A percentile compares a stretch with the other conserved stretches of the same genome.
Evolutionary conservation across 331 rosid genomes (phyloP).

Genomic region (Phaseolus coccineus): DNA sequence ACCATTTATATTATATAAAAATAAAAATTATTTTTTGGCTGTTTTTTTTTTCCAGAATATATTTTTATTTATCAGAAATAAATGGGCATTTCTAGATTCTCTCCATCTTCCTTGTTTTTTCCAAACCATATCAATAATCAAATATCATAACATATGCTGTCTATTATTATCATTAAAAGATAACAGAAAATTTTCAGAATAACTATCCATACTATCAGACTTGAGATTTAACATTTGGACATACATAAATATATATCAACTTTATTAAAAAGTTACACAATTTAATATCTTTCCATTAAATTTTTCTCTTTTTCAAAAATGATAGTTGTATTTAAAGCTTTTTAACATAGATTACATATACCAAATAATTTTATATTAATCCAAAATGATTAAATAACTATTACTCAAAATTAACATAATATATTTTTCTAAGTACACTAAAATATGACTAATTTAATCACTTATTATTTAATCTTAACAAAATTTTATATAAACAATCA

Average conservation of each 20-base stretch:
- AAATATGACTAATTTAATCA: too few relatives aligned
- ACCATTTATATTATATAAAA: conserved; percentile 39
- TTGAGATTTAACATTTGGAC: not conserved
- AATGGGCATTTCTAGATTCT: conserved; percentile 87
- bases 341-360: too few relatives aligned
- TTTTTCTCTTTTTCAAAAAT: too few relatives aligned
- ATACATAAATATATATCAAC: not conserved
- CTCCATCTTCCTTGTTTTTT: conserved; percentile 64
- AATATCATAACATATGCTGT: not conserved
- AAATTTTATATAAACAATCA: too few relatives aligned
- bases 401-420: too few relatives aligned
- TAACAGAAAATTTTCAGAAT: conserved; percentile 32
- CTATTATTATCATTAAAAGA: conserved; percentile 1
- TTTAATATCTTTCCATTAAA: too few relatives aligned
- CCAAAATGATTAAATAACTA: too few relatives aligned
- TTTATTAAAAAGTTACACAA: too few relatives aligned
- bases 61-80: conserved; percentile 43
- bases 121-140: conserved; percentile 47
- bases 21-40: conserved; percentile 24
- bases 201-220: not conserved
- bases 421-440: too few relatives aligned
- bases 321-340: too few relatives aligned
- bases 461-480: too few relatives aligned
- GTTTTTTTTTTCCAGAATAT: conserved; percentile 41
- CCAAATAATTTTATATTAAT: too few relatives aligned